phyloP scores from a whole-genome alignment of 2,329 filamentous ascomycete genomes.

The Fusarium irregulare region DNA sequence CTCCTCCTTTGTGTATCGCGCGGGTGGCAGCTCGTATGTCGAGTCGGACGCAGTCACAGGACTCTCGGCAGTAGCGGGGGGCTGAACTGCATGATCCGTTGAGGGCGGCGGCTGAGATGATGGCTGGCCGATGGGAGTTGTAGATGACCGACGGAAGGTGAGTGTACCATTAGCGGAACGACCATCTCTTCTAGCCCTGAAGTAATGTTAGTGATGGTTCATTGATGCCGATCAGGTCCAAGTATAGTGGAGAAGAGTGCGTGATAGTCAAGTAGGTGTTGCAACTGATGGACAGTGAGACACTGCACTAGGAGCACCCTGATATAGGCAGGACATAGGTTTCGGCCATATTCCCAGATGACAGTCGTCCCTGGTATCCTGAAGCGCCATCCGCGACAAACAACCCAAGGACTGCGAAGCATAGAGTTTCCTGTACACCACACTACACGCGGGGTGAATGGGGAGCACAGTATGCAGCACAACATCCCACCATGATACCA shows the following conservation, averaged over 20 bases:
- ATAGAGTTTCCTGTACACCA: conserved; percentile 25
- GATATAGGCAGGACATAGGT: background rate
- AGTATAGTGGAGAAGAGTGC: conserved; percentile 8
- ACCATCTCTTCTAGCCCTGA: conserved; percentile 68
- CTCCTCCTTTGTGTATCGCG: conserved; percentile 82
- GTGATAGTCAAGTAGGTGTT: conserved; percentile 11
- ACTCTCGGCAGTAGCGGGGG: conserved; percentile 51
- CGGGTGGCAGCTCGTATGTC: conserved; percentile 54
- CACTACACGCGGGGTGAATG: conserved; percentile 21
- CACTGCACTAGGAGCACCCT: background rate
- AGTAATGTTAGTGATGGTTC: conserved; percentile 27
- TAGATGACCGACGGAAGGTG: conserved; percentile 73
- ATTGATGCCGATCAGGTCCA: background rate
- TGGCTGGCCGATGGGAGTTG: conserved; percentile 61
- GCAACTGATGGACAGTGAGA: background rate
- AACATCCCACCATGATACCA: conserved; percentile 25
- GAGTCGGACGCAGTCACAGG: conserved; percentile 45
- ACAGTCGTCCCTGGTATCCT: background rate
- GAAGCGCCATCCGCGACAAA: conserved; percentile 25
- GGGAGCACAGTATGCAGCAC: conserved; percentile 39
- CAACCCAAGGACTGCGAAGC: conserved; percentile 9
- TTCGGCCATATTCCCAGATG: background rate
- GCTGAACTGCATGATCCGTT: conserved; percentile 56
- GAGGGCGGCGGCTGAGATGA: conserved; percentile 52
- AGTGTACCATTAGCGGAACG: conserved; percentile 71